Conservation (phyloP, 2,329 filamentous ascomycete species). For the Scedosporium apiospermum region DNA sequence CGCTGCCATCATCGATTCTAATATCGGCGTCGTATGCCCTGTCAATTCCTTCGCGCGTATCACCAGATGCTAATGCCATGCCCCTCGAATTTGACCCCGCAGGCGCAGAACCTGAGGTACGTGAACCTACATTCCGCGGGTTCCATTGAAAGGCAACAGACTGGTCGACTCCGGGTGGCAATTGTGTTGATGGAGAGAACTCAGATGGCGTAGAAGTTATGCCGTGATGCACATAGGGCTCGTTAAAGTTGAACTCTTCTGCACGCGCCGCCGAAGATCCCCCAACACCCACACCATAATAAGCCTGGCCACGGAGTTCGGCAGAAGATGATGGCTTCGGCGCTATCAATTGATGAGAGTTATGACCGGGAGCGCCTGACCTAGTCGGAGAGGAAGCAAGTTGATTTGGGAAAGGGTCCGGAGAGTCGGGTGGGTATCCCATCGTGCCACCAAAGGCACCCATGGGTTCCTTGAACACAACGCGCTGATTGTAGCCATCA, state of each 20-base stretch:
- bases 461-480: conserved; percentile 69
- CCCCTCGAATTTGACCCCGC: neutral
- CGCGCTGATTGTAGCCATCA: conserved; percentile 73
- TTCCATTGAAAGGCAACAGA: neutral
- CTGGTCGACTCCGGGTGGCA: neutral
- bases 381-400: conserved; percentile 31
- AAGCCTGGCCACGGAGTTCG: conserved; percentile 21
- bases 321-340: conserved; percentile 36
- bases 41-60: neutral
- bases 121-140: neutral
- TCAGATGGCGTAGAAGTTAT: conserved; percentile 8
- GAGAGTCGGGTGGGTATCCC: conserved; percentile 33
- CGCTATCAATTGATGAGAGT: conserved; percentile 33
- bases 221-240: conserved; percentile 10
- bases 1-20: neutral
- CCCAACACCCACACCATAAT: conserved; percentile 17
- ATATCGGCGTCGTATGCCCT: conserved; percentile 6
- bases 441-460: conserved; percentile 41
- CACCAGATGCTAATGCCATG: neutral
- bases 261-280: conserved; percentile 21
- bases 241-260: conserved; percentile 13
- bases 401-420: conserved; percentile 17
- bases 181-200: neutral
- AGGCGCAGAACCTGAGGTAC: neutral
- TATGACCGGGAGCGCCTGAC: conserved; percentile 27